Conservation (phyloP, 495 filamentous ascomycete species). For the Recurvomyces mirabilis region DNA sequence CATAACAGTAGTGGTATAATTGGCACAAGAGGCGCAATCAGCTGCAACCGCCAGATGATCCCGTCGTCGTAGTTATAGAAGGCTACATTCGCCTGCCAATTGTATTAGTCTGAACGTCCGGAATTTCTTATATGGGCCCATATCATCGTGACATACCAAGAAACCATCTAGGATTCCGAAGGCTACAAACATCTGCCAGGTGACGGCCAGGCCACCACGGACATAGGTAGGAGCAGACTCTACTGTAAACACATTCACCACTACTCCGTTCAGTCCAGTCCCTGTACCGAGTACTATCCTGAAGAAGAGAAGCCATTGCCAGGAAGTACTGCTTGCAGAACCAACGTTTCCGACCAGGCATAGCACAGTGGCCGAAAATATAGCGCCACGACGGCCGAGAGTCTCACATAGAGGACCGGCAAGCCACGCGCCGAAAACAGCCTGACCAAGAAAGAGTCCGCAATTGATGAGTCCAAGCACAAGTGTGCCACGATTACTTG, state of each 20-base stretch:
- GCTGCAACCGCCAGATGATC: constrained; percentile 23
- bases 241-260: constrained; percentile 63
- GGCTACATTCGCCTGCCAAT: constrained; percentile 21
- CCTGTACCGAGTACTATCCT: constrained; percentile 39
- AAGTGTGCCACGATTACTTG: background rate
- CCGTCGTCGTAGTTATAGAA: constrained; percentile 5
- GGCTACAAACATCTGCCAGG: constrained; percentile 40
- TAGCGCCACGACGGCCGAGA: constrained; percentile 13
- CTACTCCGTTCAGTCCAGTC: constrained; percentile 22
- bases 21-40: constrained; percentile 18
- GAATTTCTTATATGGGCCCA: too few species aligned
- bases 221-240: constrained; percentile 66
- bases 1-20: constrained; percentile 18
- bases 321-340: constrained; percentile 39
- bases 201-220: constrained; percentile 72
- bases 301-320: constrained; percentile 45
- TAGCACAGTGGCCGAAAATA: constrained; percentile 8
- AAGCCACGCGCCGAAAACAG: constrained; percentile 13
- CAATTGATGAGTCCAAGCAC: constrained; percentile 17
- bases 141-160: too few species aligned
- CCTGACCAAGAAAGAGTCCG: constrained; percentile 12
- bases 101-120: too few species aligned
- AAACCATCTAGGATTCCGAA: too few species aligned
- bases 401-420: constrained; percentile 10
- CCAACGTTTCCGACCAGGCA: constrained; percentile 16